Evolutionary conservation across 1,284 basidiomycete species (phyloP), one percentile per base, ranked within the genome.

Genomic region (Tausonia pullulans): DNA sequence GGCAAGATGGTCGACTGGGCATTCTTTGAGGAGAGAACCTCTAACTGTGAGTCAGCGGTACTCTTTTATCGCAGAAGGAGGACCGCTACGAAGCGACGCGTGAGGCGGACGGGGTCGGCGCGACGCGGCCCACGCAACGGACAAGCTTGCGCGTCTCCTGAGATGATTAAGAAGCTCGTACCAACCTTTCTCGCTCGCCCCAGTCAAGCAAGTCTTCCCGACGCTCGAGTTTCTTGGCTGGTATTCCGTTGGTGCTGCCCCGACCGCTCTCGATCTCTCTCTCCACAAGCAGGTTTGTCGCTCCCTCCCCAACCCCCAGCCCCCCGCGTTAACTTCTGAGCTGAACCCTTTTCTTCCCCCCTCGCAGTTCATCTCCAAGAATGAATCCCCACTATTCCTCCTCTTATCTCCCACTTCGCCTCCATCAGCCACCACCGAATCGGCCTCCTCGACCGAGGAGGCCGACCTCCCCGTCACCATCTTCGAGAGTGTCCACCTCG

Each of bases 131-230:
- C n/a, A n/a, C n/a, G n/a, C n/a, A n/a, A n/a, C n/a, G n/a, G n/a
- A n/a, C n/a, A n/a, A n/a, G n/a, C n/a, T n/a, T n/a, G n/a, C n/a
- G n/a, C n/a, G n/a, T n/a, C n/a, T n/a, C n/a, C n/a, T n/a, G n/a
- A n/a, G n/a, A n/a, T n/a, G n/a, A n/a, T n/a, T n/a, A n/a, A n/a
- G n/a, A n/a, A n/a, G n/a, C n/a, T n/a, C n/a, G n/a, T n/a, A n/a
- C n/a, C n/a, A n/a, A n/a, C n/a, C n/a, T n/a, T n/a, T n/a, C n/a
- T n/a, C n/a, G n/a, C n/a, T n/a, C n/a, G n/a, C n/a, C n/a, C 48
- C 72, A 97, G 94, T 95, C 81, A 95, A 95, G 74, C 92, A 97
- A 76, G 93, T 97, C 13, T 98, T 98, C 75, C 96, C 95, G 3
- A 91, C 92, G 0, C 82, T 98, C 57, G 92, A 96, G 70, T 85